Evolutionary conservation across 116 monocot genomes (phyloP).

Genomic region (Dioscorea cayenensis): DNA sequence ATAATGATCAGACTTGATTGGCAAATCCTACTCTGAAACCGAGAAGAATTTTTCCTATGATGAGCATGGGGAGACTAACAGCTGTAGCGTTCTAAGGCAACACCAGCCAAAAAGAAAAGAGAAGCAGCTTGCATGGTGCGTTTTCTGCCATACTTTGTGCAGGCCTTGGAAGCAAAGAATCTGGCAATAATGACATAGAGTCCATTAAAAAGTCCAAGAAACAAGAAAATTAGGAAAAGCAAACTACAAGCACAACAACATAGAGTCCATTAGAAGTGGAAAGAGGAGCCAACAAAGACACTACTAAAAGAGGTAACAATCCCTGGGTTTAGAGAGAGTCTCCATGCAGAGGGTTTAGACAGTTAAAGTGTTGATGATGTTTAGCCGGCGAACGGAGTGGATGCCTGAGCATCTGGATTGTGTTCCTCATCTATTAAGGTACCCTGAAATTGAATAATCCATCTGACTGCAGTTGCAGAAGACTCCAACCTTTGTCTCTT

Average conservation of each 20-base stretch:
- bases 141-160: not conserved
- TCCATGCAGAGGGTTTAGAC: too few species aligned
- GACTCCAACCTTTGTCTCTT: too few species aligned
- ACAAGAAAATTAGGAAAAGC: not conserved
- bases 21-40: constrained; percentile 1
- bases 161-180: constrained; percentile 6
- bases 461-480: too few species aligned
- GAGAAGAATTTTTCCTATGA: constrained; percentile 1
- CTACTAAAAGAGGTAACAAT: too few species aligned
- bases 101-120: constrained; percentile 1
- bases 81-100: not conserved
- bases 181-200: constrained; percentile 8
- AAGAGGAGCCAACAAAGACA: too few species aligned
- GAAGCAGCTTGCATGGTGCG: constrained; percentile 2
- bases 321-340: too few species aligned
- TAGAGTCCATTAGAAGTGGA: constrained; percentile 3
- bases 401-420: too few species aligned
- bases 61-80: not conserved
- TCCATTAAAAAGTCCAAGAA: constrained; percentile 31
- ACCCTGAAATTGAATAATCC: too few species aligned
- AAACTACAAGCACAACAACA: too few species aligned
- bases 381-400: too few species aligned
- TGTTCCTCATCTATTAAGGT: too few species aligned
- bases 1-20: not conserved
- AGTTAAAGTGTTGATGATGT: too few species aligned